These are phyloP conservation scores for Linum trigynum DNA, from an alignment of 345 rosid species.

Conservation along the genomic window DNA sequence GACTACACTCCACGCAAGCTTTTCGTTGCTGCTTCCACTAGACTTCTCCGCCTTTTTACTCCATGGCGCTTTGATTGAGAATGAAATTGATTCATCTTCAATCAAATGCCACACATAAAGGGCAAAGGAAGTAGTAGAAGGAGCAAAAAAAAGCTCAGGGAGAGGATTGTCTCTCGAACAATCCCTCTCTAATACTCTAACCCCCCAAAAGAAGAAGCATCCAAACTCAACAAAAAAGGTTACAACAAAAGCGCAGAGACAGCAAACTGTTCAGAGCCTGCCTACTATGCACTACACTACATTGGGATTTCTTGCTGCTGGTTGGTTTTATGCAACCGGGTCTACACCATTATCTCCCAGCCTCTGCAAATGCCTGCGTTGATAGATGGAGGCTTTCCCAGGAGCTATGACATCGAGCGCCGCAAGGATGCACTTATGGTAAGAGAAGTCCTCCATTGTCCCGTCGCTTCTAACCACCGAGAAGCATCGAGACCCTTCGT, in stretches of 20 bases:
- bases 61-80: neutral
- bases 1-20: conserved; percentile 48
- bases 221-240: neutral
- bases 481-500: conserved; percentile 57
- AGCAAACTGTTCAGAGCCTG: conserved; percentile 1
- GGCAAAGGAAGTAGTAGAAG: conserved; percentile 74
- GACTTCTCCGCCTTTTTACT: conserved; percentile 35
- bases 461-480: conserved; percentile 59
- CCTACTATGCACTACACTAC: neutral
- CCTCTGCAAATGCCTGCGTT: conserved; percentile 25
- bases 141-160: conserved; percentile 87
- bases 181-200: neutral
- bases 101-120: conserved; percentile 1
- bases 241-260: neutral
- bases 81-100: too few species aligned
- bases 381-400: conserved; percentile 33
- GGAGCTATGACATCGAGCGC: conserved; percentile 79
- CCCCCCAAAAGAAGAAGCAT: neutral
- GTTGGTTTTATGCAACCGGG: neutral
- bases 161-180: conserved; percentile 20
- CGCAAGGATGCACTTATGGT: conserved; percentile 62
- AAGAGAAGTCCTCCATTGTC: conserved; percentile 71
- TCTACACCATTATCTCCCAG: neutral
- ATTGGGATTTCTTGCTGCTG: neutral
- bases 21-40: conserved; percentile 99